Percentiles rank a stretch among this genome's conserved stretches.
These are phyloP conservation scores for Cordyceps tenuipes DNA, from an alignment of 2,329 filamentous ascomycete genomes.

Conservation along the genomic window DNA sequence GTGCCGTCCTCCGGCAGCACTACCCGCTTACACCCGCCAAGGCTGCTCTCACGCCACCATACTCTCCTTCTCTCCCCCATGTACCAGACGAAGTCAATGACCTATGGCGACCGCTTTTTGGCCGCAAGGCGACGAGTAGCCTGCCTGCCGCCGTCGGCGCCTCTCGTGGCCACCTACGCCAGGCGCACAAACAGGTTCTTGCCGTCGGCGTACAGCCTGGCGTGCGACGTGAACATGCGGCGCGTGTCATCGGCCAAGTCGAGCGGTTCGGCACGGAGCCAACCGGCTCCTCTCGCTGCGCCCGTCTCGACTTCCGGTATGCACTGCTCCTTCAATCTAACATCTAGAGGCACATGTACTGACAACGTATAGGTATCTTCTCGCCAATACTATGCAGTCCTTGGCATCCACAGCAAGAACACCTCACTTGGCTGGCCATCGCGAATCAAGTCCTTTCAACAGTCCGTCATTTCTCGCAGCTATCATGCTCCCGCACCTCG, in stretches of 20 bases:
- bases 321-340: too few species aligned
- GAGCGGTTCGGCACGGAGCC: conserved; percentile 46
- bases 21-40: conserved; percentile 38
- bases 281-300: conserved; percentile 42
- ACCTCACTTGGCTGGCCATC: conserved; percentile 36
- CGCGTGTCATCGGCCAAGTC: conserved; percentile 40
- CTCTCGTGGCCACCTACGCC: conserved; percentile 17
- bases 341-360: too few species aligned
- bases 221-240: conserved; percentile 42
- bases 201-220: conserved; percentile 50
- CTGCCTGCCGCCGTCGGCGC: conserved; percentile 19
- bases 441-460: conserved; percentile 39
- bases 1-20: conserved; percentile 41
- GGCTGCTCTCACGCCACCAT: conserved; percentile 37
- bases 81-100: conserved; percentile 26
- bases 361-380: conserved; percentile 29
- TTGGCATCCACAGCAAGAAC: conserved; percentile 43
- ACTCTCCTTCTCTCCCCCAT: conserved; percentile 29
- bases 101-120: conserved; percentile 46
- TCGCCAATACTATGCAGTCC: conserved; percentile 52
- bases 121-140: conserved; percentile 24
- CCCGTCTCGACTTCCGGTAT: conserved; percentile 50
- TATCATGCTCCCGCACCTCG: conserved; percentile 51
- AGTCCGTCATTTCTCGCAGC: conserved; percentile 48
- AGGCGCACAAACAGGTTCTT: conserved; percentile 48